Base-by-base conservation (phyloP, 495 filamentous ascomycete genomes). In the Hypoxylon lienhwacheense region DNA sequence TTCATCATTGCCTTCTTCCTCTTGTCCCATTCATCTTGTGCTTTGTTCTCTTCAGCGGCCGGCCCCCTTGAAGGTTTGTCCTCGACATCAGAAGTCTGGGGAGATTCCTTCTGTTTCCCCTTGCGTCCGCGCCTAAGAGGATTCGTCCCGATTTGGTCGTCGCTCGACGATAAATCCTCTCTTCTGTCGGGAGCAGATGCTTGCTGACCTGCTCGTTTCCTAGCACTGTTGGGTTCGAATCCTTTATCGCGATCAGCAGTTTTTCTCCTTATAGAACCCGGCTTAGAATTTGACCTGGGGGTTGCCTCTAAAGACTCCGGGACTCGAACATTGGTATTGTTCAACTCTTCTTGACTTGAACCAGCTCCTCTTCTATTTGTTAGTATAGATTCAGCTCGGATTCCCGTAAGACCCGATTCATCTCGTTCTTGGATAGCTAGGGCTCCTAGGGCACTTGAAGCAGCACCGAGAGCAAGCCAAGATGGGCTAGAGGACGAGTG, bases 1-100 rank as follows among this genome's bases (percentile, higher is more conserved):
- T 87, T 88, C 60, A 96, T 67, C 21, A 95, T 75, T 1, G 77
- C 63, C 6, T 63, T 69, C 46, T 77, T 78, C 41, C 68, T 72
- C 31, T 52, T 70, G 44, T 69, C 78, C 76, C 64, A 89, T 66
- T 49, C 77, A 64, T 42, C 77, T 71, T 74, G 70, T 1, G 47
- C 55, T 26, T 73, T 73, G 19, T 64, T 65, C 7, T 71, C 66
- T n/a, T 71, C 66, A 1, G 56, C 34, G 16, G 69, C 61, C 4
- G 70, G 52, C 25, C 63, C 67, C n/a, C 58, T 56, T 2, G 70
- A 65, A 7, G 71, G 67, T 17, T 60, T 69, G 26, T 67, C 64
- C 22, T 57, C 67, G 8, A 50, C 22, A 31, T 60, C 58, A 4
- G 45, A 45, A 10, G 44, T 29, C 15, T 46, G 1, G 29, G 43